Conservation (phyloP, 78 protist species). For the Creolimax fragrantissima region DNA sequence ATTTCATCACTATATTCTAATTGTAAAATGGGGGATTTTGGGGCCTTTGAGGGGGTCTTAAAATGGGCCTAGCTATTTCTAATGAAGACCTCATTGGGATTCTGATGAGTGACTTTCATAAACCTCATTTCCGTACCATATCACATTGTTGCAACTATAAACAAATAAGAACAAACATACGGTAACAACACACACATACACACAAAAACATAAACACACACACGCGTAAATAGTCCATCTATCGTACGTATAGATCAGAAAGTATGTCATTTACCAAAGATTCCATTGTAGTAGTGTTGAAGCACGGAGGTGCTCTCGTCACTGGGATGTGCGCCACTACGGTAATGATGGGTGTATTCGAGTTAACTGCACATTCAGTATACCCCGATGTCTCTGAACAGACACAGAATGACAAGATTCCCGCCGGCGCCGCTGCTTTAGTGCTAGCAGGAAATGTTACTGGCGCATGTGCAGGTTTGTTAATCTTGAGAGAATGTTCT, state of each 20-base stretch:
- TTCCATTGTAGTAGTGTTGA: not conserved
- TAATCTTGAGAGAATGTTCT: not conserved
- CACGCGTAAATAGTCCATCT: too few species aligned
- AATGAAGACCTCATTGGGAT: too few species aligned
- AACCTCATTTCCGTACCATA: too few species aligned
- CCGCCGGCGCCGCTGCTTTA: not conserved
- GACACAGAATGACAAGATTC: not conserved
- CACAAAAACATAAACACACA: not conserved
- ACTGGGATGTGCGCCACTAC: not conserved
- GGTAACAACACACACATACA: not conserved
- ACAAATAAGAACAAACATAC: not conserved
- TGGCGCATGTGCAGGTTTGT: not conserved
- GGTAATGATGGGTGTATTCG: not conserved
- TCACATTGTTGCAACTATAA: not conserved
- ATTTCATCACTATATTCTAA: too few species aligned
- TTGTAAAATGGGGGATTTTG: too few species aligned
- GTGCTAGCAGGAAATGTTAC: not conserved
- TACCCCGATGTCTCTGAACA: not conserved
- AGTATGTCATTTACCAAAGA: not conserved
- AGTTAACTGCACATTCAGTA: not conserved
- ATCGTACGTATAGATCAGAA: not conserved
- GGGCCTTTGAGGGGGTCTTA: too few species aligned
- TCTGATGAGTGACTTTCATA: too few species aligned
- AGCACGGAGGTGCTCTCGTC: not conserved
- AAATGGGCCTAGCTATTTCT: too few species aligned